Conservation (phyloP, 2,329 filamentous ascomycete species). For the Calonectria pseudoreteaudii region DNA sequence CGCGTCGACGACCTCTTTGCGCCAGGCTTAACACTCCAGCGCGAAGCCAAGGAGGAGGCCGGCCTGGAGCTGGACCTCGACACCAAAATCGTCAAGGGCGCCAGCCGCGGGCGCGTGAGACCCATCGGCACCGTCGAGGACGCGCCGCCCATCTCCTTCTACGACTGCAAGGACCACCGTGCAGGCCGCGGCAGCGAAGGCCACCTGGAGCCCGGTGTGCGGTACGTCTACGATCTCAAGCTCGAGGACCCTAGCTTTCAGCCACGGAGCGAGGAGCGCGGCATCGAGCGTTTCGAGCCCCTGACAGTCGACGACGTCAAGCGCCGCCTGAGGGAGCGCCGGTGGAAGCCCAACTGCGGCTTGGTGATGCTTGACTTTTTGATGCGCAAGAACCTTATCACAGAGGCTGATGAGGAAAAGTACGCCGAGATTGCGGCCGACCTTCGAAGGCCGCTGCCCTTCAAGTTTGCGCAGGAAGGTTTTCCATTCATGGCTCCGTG, state of each 20-base stretch:
- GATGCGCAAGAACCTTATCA: slow-evolving; percentile 45
- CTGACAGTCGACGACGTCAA: slow-evolving; percentile 47
- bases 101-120: neutral
- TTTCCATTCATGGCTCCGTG: slow-evolving; percentile 24
- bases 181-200: slow-evolving; percentile 45
- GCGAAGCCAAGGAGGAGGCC: slow-evolving; percentile 51
- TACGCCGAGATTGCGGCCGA: slow-evolving; percentile 36
- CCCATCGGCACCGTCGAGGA: slow-evolving; percentile 39
- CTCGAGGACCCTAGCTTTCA: slow-evolving; percentile 40
- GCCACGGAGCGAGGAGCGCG: slow-evolving; percentile 40
- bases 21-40: slow-evolving; percentile 44
- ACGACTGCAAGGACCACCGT: slow-evolving; percentile 47
- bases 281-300: slow-evolving; percentile 45
- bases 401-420: slow-evolving; percentile 36
- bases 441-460: slow-evolving; percentile 44
- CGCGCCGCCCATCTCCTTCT: slow-evolving; percentile 47
- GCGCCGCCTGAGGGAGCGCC: slow-evolving; percentile 36
- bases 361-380: slow-evolving; percentile 54
- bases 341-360: slow-evolving; percentile 55
- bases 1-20: slow-evolving; percentile 33
- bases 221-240: slow-evolving; percentile 51
- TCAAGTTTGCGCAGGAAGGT: slow-evolving; percentile 33
- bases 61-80: slow-evolving; percentile 41
- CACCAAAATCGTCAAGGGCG: slow-evolving; percentile 32
- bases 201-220: slow-evolving; percentile 53